Base-by-base conservation (phyloP, 768 basidiomycete genomes). In the Leucocoprinus birnbaumii region DNA sequence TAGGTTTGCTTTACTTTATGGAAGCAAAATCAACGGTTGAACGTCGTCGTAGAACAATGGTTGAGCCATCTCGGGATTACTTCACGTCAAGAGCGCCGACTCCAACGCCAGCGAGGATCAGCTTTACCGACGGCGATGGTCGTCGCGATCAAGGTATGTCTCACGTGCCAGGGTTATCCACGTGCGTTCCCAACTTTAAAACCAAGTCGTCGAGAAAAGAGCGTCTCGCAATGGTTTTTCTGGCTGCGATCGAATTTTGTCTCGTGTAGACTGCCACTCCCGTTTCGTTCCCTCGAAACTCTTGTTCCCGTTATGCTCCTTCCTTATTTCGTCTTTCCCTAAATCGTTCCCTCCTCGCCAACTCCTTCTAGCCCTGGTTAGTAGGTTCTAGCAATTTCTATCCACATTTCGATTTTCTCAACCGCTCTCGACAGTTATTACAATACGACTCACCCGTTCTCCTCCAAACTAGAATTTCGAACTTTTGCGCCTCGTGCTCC, bases 341-440 rank as follows among this genome's bases (percentile, higher is more conserved):
- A 49, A 34, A 41, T n/a, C 6, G 11, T 44, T 22, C 22, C 51
- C 14, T 9, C 27, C 13, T 53, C 51, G 3, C 22, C 51, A 21
- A 21, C 51, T 22, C 41, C n/a, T 14, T 44, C 8, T 2, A 44
- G 42, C 22, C 26, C 51, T 21, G 51, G 51, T 53, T 21, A 16
- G 51, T 31, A 48, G 22, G 2, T 51, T 58, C 52, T 31, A 46
- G 48, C 35, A 50, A 3, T 35, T 58, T 58, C 57, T 22, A 50
- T 2, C 22, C 10, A n/a, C 11, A 19, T 22, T 16, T 10, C 3
- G 43, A 38, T 22, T 22, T 25, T 47, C 53, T 34, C 35, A 44
- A 22, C n/a, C 22, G 26, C 38, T 35, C 21, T 51, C 9, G 26
- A 14, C 38, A 49, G 48, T 49, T 58, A 22, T 55, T 45, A 41